A percentile compares a stretch with the other conserved stretches of the same genome.
These are phyloP conservation scores for Mycotypha africana DNA, from an alignment of 371 early-diverging fungal genomes.

Conservation along the genomic window DNA sequence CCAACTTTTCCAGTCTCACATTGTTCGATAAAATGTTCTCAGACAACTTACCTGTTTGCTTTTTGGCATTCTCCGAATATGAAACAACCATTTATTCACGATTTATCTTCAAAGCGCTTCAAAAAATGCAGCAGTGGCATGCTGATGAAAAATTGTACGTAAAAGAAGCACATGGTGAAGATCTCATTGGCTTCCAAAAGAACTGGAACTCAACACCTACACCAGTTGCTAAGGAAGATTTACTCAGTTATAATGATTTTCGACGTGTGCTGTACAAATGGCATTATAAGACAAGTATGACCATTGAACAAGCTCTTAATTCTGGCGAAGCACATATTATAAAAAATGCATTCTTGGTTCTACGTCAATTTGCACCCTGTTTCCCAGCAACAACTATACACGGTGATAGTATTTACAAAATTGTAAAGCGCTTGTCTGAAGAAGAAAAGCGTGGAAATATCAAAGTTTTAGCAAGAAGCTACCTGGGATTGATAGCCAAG, in stretches of 20 bases:
- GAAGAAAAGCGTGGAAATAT: conserved; percentile 33
- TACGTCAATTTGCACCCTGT: conserved; percentile 56
- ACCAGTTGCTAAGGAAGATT: conserved; percentile 45
- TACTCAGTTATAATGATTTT: conserved; percentile 65
- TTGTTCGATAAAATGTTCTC: conserved; percentile 68
- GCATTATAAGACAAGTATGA: conserved; percentile 57
- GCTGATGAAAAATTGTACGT: conserved; percentile 47
- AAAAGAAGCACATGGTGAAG: conserved; percentile 52
- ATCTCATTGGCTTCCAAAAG: conserved; percentile 72
- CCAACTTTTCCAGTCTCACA: conserved; percentile 73
- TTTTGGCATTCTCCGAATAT: conserved; percentile 68
- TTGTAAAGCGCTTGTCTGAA: conserved; percentile 25
- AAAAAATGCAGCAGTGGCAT: conserved; percentile 60
- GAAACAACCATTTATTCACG: conserved; percentile 71
- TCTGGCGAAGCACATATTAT: conserved; percentile 67
- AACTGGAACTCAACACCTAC: conserved; percentile 45
- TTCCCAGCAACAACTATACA: conserved; percentile 58
- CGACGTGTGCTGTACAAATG: conserved; percentile 72
- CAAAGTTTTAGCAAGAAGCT: conserved; percentile 38
- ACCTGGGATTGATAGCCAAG: conserved; percentile 28
- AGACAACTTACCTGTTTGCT: conserved; percentile 32
- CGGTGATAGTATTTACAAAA: conserved; percentile 38
- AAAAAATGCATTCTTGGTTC: conserved; percentile 68
- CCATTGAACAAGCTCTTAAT: conserved; percentile 45
- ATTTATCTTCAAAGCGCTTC: conserved; percentile 59